Base-by-base conservation (phyloP, 192 early-diverging fungal genomes). In the Coemansia sp. region DNA sequence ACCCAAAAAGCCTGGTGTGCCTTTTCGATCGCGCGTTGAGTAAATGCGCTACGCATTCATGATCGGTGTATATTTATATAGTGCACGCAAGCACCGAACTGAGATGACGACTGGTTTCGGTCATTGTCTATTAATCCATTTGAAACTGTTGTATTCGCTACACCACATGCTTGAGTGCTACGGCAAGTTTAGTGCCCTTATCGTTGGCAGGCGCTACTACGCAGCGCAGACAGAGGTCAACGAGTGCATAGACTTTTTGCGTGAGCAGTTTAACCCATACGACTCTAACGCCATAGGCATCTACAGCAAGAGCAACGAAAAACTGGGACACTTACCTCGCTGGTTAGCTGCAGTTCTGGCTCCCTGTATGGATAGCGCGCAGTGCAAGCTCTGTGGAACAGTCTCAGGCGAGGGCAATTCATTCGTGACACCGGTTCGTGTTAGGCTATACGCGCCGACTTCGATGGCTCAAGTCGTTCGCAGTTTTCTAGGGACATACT, bases 271-370 rank as follows among this genome's bases (percentile, higher is more conserved):
- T n/a, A 72, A 72, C 37, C 62, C 46, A 17, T 34, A 80, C 39
- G 77, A 80, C 29, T n/a, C 21, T 12, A 80, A 75, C 25, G 77
- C 77, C 34, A 72, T 80, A 51, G 77, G 64, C 5, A 73, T 48
- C 19, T 58, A 51, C 19, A 51, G 41, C 41, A 23, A 5, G 4
- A 29, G 17, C n/a, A 51, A 58, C 44, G 15, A 38, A 4, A 68
- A 62, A 46, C 63, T 80, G 5, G 78, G 78, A 1, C 68, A 80
- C 34, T 38, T 80, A 27, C 66, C 78, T 29, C 68, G 78, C 41
- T 80, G 78, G 78, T 69, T 80, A 7, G 78, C 78, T 21, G 41
- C 37, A 4, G 66, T 69, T 41, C 69, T 80, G 15, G 78, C 78
- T n/a, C 78, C 73, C 2, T 80, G 78, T 19, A 67, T 69, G 41